Base-by-base conservation (phyloP, 495 filamentous ascomycete species). In the Aspergillus baeticus region DNA sequence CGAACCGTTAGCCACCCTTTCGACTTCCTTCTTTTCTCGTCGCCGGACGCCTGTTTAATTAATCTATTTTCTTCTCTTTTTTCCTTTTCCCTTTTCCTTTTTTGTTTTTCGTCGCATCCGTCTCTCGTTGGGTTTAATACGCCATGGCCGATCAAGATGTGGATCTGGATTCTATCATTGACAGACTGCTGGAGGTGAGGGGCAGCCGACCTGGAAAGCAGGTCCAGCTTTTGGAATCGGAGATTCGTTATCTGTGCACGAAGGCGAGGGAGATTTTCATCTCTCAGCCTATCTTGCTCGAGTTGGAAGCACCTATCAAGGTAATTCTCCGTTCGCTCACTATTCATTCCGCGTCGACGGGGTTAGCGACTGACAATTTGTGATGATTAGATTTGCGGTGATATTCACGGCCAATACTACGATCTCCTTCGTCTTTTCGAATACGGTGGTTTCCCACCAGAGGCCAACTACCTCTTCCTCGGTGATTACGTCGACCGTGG, bases 221-320 rank as follows among this genome's bases (percentile, higher is more conserved):
- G 76, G 95, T 98, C 37, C 94, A 98, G 75, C 84, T 98, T 58
- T 78, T 96, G 59, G 94, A 98, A 72, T 87, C 90, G 51, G 95
- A 98, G 80, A 98, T 98, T 62, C 90, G 94, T 65, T 96, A 86
- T 78, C 86, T 98, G 60, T 98, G 94, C 84, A 97, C 94, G 64
- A 98, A 98, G 80, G 92, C 94, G 36, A 88, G 94, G 57, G 94
- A 98, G 77, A 98, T 98, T 64, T 98, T 98, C 81, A 98, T 98
- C 75, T 97, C 92, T 51, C 94, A 98, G 82, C 94, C 94, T 55
- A 98, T 98, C 65, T 78, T 98, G 60, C 83, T 98, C 51, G 94
- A 98, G 80, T 84, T 98, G 38, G 94, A 98, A 69, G 94, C 94
- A 60, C 94, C 94, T 44, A 98, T 98, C 76, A 98, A 98, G 92